Percentiles rank a stretch among this genome's conserved stretches.
phyloP scores from a whole-genome alignment of 2,329 filamentous ascomycete genomes.

The Shiraia sp. region DNA sequence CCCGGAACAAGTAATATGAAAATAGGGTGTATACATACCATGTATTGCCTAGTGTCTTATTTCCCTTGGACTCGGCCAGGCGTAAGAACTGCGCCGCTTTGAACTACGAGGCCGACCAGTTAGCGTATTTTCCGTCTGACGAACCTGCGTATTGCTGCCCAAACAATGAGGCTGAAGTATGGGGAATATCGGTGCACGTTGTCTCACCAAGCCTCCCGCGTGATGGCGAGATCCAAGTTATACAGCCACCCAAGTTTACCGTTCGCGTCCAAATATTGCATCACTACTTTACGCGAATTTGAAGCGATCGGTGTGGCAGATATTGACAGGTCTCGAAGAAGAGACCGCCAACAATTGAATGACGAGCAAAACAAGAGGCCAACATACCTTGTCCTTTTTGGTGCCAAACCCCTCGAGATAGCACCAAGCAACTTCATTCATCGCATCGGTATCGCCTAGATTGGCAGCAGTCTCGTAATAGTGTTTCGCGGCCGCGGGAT shows the following conservation, averaged over 20 bases:
- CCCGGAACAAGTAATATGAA: slow-evolving; percentile 7
- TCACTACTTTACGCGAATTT: slow-evolving; percentile 13
- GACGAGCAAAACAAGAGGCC: slow-evolving; percentile 4
- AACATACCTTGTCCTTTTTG: slow-evolving; percentile 95
- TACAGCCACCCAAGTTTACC: slow-evolving; percentile 20
- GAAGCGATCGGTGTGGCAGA: slow-evolving; percentile 31
- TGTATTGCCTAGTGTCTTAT: slow-evolving; percentile 89
- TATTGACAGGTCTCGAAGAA: slow-evolving; percentile 4
- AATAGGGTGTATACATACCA: slow-evolving; percentile 64
- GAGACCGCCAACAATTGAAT: slow-evolving; percentile 8
- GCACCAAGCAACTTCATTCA: slow-evolving; percentile 97
- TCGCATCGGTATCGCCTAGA: slow-evolving; percentile 92
- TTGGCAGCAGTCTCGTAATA: slow-evolving; percentile 99
- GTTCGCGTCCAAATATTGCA: slow-evolving; percentile 26
- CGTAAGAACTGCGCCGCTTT: slow-evolving; percentile 88
- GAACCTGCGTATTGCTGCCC: slow-evolving; percentile 41
- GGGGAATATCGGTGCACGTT: slow-evolving; percentile 12
- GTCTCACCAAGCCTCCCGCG: slow-evolving; percentile 30
- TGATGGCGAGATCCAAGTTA: slow-evolving; percentile 24
- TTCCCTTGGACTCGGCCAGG: slow-evolving; percentile 83
- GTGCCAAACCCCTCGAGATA: slow-evolving; percentile 96
- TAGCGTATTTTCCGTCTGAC: slow-evolving; percentile 27
- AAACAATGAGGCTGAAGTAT: slow-evolving; percentile 44
- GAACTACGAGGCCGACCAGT: slow-evolving; percentile 62
- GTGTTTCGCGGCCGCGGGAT: slow-evolving; percentile 80